phyloP scores from a whole-genome alignment of 2,329 filamentous ascomycete species.

The Colletotrichum cereale region DNA sequence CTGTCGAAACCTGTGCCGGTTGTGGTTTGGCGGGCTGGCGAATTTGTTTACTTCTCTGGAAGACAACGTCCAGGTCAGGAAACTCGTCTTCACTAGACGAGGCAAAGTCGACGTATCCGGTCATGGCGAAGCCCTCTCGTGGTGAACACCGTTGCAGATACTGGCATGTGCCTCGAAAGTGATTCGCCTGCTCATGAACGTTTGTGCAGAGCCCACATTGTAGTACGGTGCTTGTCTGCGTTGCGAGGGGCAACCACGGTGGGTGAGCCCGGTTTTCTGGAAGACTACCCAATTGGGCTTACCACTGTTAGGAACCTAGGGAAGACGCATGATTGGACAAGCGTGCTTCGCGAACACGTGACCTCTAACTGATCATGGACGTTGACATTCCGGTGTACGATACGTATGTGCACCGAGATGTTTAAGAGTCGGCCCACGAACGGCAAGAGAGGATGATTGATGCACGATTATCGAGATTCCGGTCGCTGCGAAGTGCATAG shows the following conservation, averaged over 20 bases:
- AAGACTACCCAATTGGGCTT: neutral
- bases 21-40: neutral
- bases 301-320: too few species aligned
- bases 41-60: constrained; percentile 37
- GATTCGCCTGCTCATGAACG: neutral
- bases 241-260: constrained; percentile 37
- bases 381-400: neutral
- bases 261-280: neutral
- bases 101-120: constrained; percentile 44
- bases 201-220: constrained; percentile 6
- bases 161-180: neutral
- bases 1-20: constrained; percentile 26
- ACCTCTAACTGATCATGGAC: neutral
- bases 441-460: neutral
- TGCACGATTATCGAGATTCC: neutral
- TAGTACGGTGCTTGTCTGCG: constrained; percentile 3
- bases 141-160: neutral
- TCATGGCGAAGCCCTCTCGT: constrained; percentile 9
- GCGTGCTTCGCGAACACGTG: neutral
- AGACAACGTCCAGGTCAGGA: constrained; percentile 53
- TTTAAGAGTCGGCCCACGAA: neutral
- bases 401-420: too few species aligned
- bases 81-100: constrained; percentile 57
- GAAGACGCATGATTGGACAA: neutral
- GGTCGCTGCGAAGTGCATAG: neutral